phyloP scores from a whole-genome alignment of 2,329 filamentous ascomycete genomes.

The Madurella mycetomatis region DNA sequence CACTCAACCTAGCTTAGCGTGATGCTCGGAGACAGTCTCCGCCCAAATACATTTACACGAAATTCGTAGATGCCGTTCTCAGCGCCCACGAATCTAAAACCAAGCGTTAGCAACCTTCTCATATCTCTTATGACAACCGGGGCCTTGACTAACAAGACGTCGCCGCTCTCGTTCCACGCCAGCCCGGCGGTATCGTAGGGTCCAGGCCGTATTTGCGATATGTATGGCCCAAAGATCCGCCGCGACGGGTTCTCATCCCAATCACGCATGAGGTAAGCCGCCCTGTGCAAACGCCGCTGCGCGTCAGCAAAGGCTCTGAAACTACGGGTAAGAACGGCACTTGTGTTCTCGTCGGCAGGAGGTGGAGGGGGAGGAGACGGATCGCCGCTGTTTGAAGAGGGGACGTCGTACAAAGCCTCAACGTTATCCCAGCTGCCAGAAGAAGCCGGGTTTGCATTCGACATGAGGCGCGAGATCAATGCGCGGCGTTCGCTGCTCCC shows the following conservation, averaged over 20 bases:
- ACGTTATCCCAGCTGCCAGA: conserved; percentile 38
- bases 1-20: conserved; percentile 12
- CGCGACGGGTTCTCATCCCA: conserved; percentile 30
- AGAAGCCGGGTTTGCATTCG: conserved; percentile 13
- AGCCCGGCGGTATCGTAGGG: conserved; percentile 58
- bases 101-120: neutral
- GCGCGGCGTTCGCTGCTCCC: conserved; percentile 11
- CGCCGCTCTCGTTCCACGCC: conserved; percentile 59
- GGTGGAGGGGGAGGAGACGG: neutral
- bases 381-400: conserved; percentile 21
- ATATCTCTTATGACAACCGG: neutral
- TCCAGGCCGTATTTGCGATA: conserved; percentile 33
- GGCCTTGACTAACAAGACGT: conserved; percentile 47
- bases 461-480: conserved; percentile 21
- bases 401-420: conserved; percentile 41
- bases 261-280: conserved; percentile 26
- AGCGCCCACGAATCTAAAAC: conserved; percentile 55
- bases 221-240: conserved; percentile 23
- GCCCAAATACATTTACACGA: conserved; percentile 57
- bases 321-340: neutral
- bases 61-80: conserved; percentile 76
- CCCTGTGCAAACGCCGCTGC: conserved; percentile 20
- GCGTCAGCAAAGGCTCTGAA: conserved; percentile 10
- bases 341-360: conserved; percentile 1
- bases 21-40: conserved; percentile 54